Evolutionary conservation across 257 asterid species (phyloP).

Genomic region (Perilla frutescens): DNA sequence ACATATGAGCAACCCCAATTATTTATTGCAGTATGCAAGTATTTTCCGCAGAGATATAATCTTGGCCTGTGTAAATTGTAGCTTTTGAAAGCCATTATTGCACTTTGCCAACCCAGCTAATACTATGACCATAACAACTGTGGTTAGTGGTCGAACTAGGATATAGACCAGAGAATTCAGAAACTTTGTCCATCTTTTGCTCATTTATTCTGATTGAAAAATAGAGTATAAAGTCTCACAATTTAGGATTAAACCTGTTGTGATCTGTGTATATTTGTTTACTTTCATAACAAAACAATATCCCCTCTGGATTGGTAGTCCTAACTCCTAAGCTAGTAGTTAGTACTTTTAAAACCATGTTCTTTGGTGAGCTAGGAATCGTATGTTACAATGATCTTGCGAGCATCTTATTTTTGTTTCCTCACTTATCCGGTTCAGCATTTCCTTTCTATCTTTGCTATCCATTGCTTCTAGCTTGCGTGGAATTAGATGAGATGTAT

Average conservation of each 20-base stretch:
- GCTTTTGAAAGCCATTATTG: neutral
- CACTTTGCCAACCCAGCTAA: constrained; percentile 11
- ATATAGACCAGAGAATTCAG: neutral
- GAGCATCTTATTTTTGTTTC: neutral
- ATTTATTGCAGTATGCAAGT: neutral
- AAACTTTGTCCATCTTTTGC: neutral
- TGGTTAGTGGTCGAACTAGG: neutral
- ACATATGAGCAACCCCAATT: neutral
- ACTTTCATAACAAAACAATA: neutral
- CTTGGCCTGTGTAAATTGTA: neutral
- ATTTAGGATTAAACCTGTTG: neutral
- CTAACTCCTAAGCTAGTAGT: neutral
- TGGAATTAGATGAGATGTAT: neutral
- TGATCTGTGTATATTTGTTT: too few relatives aligned
- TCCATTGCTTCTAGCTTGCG: neutral
- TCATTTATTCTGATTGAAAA: neutral
- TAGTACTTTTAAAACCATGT: neutral
- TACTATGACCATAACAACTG: neutral
- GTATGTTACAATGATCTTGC: neutral
- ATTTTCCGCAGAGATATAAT: neutral
- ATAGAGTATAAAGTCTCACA: neutral
- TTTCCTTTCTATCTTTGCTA: neutral
- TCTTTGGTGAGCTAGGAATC: neutral
- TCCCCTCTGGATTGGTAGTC: constrained; percentile 7
- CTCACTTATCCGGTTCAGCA: neutral